Percentiles rank a stretch among this genome's conserved stretches.
These are phyloP conservation scores for Rhizodiscina lignyota DNA, from an alignment of 495 filamentous ascomycete species.

Conservation along the genomic window DNA sequence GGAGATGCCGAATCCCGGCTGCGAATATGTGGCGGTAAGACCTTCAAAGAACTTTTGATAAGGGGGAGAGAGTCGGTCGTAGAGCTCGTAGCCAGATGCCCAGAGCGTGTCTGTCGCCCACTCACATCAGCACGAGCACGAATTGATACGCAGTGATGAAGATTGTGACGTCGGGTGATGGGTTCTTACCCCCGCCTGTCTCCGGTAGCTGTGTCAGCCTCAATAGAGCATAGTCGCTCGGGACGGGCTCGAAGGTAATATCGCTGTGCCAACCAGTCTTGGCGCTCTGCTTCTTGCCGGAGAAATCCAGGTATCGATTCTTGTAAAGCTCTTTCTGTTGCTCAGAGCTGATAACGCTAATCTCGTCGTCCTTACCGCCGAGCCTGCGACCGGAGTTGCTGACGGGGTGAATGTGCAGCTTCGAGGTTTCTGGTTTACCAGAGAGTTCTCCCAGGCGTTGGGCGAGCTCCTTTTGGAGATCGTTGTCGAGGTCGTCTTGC, in stretches of 20 bases:
- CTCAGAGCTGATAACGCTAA: conserved; percentile 52
- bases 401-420: conserved; percentile 58
- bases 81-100: conserved; percentile 64
- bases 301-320: conserved; percentile 5
- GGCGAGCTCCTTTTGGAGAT: conserved; percentile 51
- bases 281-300: conserved; percentile 12
- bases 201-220: conserved; percentile 39
- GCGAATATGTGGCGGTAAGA: conserved; percentile 48
- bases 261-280: conserved; percentile 18
- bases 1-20: conserved; percentile 39
- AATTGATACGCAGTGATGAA: too few relatives aligned
- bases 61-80: conserved; percentile 52
- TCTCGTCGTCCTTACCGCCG: conserved; percentile 48
- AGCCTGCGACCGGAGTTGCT: conserved; percentile 42
- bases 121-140: too few relatives aligned
- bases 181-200: conserved; percentile 52
- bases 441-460: conserved; percentile 47
- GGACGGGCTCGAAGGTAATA: conserved; percentile 22
- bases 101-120: conserved; percentile 57
- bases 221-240: conserved; percentile 17
- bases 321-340: conserved; percentile 31
- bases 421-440: conserved; percentile 24
- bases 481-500: conserved; percentile 47
- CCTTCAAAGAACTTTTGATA: conserved; percentile 51
- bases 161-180: too few relatives aligned